Conservation (phyloP, 805 yeast genomes). For the Candida coleopterorum region DNA sequence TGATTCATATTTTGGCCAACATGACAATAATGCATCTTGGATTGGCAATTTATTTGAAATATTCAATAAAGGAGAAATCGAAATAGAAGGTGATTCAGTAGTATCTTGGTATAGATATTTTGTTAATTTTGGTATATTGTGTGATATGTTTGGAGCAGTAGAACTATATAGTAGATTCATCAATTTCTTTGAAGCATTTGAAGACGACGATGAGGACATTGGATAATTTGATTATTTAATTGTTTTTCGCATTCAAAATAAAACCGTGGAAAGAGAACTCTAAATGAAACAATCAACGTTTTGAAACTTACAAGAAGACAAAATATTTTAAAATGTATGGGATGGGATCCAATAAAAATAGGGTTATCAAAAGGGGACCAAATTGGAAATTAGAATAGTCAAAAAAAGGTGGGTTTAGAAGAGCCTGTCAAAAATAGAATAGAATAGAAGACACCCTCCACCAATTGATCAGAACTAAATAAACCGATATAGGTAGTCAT, state of each 20-base stretch:
- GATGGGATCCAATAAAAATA: too few relatives aligned
- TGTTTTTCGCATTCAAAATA: neutral
- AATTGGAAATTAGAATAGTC: too few relatives aligned
- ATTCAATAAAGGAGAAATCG: neutral
- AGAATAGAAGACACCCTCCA: too few relatives aligned
- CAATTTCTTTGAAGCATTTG: conserved; percentile 17
- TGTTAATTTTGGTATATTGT: conserved; percentile 22
- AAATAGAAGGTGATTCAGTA: neutral
- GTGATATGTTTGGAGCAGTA: conserved; percentile 23
- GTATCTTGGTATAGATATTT: conserved; percentile 22
- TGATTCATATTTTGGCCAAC: conserved; percentile 11
- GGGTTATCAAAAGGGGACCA: too few relatives aligned
- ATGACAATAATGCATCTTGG: conserved; percentile 2
- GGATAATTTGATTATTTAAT: neutral
- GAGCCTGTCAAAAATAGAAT: too few relatives aligned
- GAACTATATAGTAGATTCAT: conserved; percentile 27
- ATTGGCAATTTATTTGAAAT: neutral
- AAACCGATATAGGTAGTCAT: too few relatives aligned
- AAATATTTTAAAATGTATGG: too few relatives aligned
- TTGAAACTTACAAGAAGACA: too few relatives aligned
- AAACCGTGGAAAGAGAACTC: too few relatives aligned
- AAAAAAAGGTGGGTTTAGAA: too few relatives aligned
- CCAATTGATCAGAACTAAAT: too few relatives aligned
- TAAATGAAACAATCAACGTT: too few relatives aligned
- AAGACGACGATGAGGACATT: neutral